Percentiles rank a stretch among this genome's conserved stretches.
phyloP scores from a whole-genome alignment of 1,139 yeast genomes.

The Debaryomyces nepalensis region DNA sequence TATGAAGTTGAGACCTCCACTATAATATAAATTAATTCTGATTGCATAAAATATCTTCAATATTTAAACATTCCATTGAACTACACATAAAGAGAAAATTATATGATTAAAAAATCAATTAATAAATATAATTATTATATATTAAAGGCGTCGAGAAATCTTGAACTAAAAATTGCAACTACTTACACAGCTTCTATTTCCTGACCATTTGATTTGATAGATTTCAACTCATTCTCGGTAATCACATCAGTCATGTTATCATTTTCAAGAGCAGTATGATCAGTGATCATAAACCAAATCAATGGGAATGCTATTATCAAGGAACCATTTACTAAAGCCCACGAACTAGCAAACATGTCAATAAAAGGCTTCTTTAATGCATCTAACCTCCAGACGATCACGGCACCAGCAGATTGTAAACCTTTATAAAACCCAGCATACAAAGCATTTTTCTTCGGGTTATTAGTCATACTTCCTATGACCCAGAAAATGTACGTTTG shows the following conservation, averaged over 20 bases:
- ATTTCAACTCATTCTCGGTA: constrained; percentile 32
- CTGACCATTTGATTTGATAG: constrained; percentile 23
- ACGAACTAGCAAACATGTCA: constrained; percentile 54
- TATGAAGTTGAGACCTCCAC: too few species aligned
- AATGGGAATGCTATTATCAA: constrained; percentile 46
- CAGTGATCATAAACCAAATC: constrained; percentile 48
- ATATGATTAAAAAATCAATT: too few species aligned
- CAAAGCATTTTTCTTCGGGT: constrained; percentile 58
- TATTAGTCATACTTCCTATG: constrained; percentile 61
- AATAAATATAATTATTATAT: too few species aligned
- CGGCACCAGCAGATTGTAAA: constrained; percentile 67
- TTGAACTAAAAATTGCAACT: not conserved
- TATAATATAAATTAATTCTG: too few species aligned
- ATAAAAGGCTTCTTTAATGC: constrained; percentile 46
- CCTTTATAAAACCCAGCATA: constrained; percentile 69
- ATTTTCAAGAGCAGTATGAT: constrained; percentile 47
- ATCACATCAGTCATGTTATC: constrained; percentile 38
- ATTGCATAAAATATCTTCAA: too few species aligned
- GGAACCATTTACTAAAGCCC: constrained; percentile 61
- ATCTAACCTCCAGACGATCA: constrained; percentile 64
- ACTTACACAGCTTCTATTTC: not conserved
- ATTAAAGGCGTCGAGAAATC: too few species aligned
- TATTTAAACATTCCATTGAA: too few species aligned
- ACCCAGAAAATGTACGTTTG: constrained; percentile 61
- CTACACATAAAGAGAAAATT: too few species aligned